Conservation (phyloP, 768 basidiomycete genomes). For the Pleurotus cornucopiae region DNA sequence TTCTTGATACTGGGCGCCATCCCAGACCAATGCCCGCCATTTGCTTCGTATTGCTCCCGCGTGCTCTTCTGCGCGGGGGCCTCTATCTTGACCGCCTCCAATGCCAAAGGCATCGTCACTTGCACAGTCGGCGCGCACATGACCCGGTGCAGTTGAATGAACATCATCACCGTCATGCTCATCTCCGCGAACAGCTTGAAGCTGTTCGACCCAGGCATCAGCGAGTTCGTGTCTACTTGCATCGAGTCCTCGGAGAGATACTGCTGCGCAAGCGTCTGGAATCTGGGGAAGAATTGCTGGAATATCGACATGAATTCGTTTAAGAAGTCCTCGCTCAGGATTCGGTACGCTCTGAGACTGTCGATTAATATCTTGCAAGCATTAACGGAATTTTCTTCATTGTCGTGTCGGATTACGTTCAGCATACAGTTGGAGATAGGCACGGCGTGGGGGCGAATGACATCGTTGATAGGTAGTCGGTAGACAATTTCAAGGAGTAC, state of each 20-base stretch:
- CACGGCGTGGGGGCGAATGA: conserved; percentile 62
- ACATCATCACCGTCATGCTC: conserved; percentile 86
- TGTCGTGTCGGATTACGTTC: conserved; percentile 80
- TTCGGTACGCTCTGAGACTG: conserved; percentile 73
- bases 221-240: conserved; percentile 47
- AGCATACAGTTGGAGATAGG: conserved; percentile 79
- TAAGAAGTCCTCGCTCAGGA: conserved; percentile 67
- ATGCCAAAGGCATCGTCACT: conserved; percentile 70
- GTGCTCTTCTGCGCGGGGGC: conserved; percentile 78
- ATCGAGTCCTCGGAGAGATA: conserved; percentile 67
- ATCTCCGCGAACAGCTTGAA: conserved; percentile 95
- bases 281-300: conserved; percentile 72
- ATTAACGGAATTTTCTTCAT: conserved; percentile 90
- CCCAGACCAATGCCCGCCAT: conserved; percentile 79
- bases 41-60: conserved; percentile 74
- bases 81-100: conserved; percentile 74
- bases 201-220: conserved; percentile 73
- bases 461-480: conserved; percentile 79
- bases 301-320: conserved; percentile 79
- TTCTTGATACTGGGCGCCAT: conserved; percentile 78
- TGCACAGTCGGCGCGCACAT: conserved; percentile 64
- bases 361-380: conserved; percentile 93
- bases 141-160: conserved; percentile 76
- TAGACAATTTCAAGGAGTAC: conserved; percentile 86
- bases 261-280: conserved; percentile 67